A percentile compares a stretch with the other conserved stretches of the same genome.
Conservation (phyloP, 2,329 filamentous ascomycete species). For the Chalaropsis thielavioides region DNA sequence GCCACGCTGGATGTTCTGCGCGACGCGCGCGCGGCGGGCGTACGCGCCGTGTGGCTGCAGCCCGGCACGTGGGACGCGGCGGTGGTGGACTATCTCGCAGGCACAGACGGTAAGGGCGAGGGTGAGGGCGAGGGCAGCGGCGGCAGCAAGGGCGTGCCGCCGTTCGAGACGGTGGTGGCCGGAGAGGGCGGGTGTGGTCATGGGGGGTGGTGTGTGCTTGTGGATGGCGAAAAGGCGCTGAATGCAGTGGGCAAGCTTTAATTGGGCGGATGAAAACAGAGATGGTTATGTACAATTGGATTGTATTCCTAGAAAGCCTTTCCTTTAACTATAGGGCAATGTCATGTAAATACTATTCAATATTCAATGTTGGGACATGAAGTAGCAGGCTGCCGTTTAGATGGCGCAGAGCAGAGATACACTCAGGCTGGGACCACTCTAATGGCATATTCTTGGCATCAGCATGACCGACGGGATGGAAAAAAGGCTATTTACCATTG, state of each 20-base stretch:
- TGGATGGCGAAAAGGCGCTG: slow-evolving; percentile 59
- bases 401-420: no score
- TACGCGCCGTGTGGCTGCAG: slow-evolving; percentile 74
- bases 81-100: slow-evolving; percentile 53
- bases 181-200: slow-evolving; percentile 48
- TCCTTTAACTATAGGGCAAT: no score
- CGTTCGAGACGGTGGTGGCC: slow-evolving; percentile 56
- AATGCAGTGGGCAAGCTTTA: slow-evolving; percentile 40
- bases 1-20: slow-evolving; percentile 60
- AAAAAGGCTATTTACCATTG: no score
- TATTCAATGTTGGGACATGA: no score
- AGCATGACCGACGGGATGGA: no score
- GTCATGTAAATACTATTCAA: no score
- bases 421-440: no score
- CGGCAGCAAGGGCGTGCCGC: background rate
- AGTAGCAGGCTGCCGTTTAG: no score
- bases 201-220: slow-evolving; percentile 78
- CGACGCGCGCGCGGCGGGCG: slow-evolving; percentile 60
- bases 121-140: no score
- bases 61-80: slow-evolving; percentile 74
- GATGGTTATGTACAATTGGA: no score
- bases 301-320: no score
- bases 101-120: slow-evolving; percentile 27
- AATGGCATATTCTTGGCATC: no score
- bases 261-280: background rate